These are phyloP conservation scores for Trypanosoma brucei DNA, from an alignment of 208 protist genomes.

Conservation along the genomic window DNA sequence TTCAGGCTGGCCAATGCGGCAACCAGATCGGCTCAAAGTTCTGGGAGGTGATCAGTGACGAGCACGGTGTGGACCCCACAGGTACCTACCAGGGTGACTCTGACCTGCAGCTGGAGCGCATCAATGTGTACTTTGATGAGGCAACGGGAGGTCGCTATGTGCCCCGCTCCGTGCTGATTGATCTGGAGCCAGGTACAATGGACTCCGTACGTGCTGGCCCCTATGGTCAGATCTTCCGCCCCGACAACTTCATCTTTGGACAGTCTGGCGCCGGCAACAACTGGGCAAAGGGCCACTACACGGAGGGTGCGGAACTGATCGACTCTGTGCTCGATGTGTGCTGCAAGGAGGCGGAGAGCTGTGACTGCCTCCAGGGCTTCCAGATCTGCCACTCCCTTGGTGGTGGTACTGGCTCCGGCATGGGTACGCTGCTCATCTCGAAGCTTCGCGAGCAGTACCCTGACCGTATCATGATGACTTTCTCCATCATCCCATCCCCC, in stretches of 20 bases:
- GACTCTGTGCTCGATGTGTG: slow-evolving; percentile 97
- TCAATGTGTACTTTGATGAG: slow-evolving; percentile 99
- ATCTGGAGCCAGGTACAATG: slow-evolving; percentile 95
- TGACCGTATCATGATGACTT: slow-evolving; percentile 98
- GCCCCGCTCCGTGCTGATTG: slow-evolving; percentile 75
- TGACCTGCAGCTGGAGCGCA: slow-evolving; percentile 96
- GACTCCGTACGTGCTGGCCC: slow-evolving; percentile 93
- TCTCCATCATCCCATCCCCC: slow-evolving; percentile 97
- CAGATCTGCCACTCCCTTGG: slow-evolving; percentile 98
- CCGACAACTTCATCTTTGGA: slow-evolving; percentile 98
- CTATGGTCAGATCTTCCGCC: slow-evolving; percentile 89
- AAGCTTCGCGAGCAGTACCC: slow-evolving; percentile 99
- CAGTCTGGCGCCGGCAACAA: slow-evolving; percentile 98
- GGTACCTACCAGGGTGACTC: slow-evolving; percentile 92
- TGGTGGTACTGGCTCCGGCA: slow-evolving; percentile 96
- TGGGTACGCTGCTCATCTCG: slow-evolving; percentile 97
- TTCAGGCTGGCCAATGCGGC: slow-evolving; percentile 73
- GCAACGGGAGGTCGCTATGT: slow-evolving; percentile 79
- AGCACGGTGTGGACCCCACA: slow-evolving; percentile 89
- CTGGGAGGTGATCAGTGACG: slow-evolving; percentile 75
- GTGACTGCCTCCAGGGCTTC: slow-evolving; percentile 98
- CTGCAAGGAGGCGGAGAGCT: slow-evolving; percentile 97
- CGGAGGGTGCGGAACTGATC: slow-evolving; percentile 97
- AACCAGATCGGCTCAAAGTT: slow-evolving; percentile 85
- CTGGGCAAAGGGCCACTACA: slow-evolving; percentile 99